These are phyloP conservation scores for Boletus coccyginus DNA, from an alignment of 768 basidiomycete species.

Conservation along the genomic window DNA sequence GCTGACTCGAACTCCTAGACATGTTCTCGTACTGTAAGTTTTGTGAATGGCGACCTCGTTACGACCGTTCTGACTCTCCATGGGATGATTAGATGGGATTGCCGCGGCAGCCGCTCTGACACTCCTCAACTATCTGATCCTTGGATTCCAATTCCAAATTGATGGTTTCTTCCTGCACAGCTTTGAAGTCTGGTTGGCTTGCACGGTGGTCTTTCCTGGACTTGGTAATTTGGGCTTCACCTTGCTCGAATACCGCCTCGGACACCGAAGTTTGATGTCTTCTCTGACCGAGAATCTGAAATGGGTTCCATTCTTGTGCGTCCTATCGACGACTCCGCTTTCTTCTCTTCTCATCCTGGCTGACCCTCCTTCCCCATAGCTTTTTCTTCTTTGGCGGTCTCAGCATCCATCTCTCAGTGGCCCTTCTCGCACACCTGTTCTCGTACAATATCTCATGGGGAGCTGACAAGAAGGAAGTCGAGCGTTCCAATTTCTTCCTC, in stretches of 20 bases:
- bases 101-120: conserved; percentile 66
- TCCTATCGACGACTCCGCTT: not conserved
- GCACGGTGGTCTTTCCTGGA: conserved; percentile 70
- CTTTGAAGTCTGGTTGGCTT: conserved; percentile 82
- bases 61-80: not conserved
- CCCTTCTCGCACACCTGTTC: conserved; percentile 54
- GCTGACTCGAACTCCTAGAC: conserved; percentile 25
- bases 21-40: conserved; percentile 53
- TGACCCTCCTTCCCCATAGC: conserved; percentile 4
- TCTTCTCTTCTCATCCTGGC: not conserved
- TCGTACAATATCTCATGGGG: conserved; percentile 61
- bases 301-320: conserved; percentile 40
- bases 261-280: conserved; percentile 31
- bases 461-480: conserved; percentile 76
- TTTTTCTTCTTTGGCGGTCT: conserved; percentile 59
- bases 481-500: conserved; percentile 88
- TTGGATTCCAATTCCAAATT: conserved; percentile 66
- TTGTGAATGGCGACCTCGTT: not conserved
- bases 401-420: conserved; percentile 49
- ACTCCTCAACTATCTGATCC: conserved; percentile 71
- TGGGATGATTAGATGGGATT: conserved; percentile 42
- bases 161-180: conserved; percentile 76
- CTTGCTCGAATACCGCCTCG: conserved; percentile 73
- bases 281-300: conserved; percentile 27
- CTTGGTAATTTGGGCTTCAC: conserved; percentile 72